phyloP scores from a whole-genome alignment of 1,284 basidiomycete genomes.

The Mycosarcoma mackinlayi region DNA sequence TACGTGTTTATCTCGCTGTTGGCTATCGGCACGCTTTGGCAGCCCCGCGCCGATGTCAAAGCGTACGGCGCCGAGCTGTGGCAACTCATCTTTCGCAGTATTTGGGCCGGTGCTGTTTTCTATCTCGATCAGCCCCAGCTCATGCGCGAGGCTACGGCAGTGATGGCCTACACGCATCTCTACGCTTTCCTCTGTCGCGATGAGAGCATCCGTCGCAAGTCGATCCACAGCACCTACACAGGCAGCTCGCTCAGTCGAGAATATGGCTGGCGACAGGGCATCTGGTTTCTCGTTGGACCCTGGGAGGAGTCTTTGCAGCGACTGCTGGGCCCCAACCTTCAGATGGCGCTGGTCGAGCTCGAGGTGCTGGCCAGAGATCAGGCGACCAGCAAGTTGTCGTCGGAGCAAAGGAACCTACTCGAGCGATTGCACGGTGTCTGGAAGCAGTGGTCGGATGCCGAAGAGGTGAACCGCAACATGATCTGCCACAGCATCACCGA shows the following conservation, averaged over 20 bases:
- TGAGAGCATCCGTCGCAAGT: conserved; percentile 37
- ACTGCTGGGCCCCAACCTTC: conserved; percentile 29
- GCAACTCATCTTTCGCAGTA: conserved; percentile 49
- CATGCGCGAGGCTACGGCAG: conserved; percentile 43
- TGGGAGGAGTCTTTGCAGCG: conserved; percentile 49
- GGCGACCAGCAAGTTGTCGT: conserved; percentile 27
- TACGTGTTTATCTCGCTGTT: conserved; percentile 40
- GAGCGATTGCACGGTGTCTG: conserved; percentile 35
- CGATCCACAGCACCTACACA: conserved; percentile 41
- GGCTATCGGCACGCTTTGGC: conserved; percentile 43
- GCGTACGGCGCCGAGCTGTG: conserved; percentile 46
- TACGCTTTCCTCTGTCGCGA: conserved; percentile 39
- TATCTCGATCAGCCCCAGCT: conserved; percentile 41
- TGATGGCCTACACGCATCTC: conserved; percentile 31
- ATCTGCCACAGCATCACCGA: conserved; percentile 43
- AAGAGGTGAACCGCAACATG: conserved; percentile 46
- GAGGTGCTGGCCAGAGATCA: conserved; percentile 36
- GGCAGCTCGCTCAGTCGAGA: conserved; percentile 39
- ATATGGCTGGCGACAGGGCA: conserved; percentile 30
- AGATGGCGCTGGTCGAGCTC: conserved; percentile 45
- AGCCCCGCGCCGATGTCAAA: conserved; percentile 41
- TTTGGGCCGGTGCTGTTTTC: conserved; percentile 47
- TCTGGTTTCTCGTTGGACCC: conserved; percentile 39
- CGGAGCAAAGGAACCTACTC: conserved; percentile 30
- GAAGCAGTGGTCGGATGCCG: conserved; percentile 49